Conservation (phyloP, 257 asterid genomes). For the Echites panduratus region DNA sequence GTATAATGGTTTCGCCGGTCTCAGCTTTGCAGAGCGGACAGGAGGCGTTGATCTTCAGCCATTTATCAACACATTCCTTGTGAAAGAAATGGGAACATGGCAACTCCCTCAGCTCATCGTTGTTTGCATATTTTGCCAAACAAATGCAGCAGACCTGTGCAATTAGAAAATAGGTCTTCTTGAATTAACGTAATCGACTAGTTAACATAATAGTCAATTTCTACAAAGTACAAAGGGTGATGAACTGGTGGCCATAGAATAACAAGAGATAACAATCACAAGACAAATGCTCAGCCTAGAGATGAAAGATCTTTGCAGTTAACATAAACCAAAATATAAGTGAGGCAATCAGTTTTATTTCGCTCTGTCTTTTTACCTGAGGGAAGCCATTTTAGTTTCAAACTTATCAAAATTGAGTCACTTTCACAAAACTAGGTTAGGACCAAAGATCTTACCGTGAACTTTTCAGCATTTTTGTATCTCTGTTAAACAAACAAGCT, state of each 20-base stretch:
- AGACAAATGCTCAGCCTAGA: neutral
- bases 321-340: neutral
- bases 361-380: neutral
- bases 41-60: slow-evolving; percentile 83
- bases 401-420: neutral
- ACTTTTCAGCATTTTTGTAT: neutral
- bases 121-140: slow-evolving; percentile 73
- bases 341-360: neutral
- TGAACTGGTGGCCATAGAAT: neutral
- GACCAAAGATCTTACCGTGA: neutral
- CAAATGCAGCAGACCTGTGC: slow-evolving; percentile 91
- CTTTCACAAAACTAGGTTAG: neutral
- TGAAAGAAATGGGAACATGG: slow-evolving; percentile 88
- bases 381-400: neutral
- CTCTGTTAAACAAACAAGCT: neutral
- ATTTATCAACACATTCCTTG: slow-evolving; percentile 92
- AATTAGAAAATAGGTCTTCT: neutral
- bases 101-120: slow-evolving; percentile 81
- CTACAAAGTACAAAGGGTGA: too few relatives aligned
- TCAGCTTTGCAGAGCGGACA: slow-evolving; percentile 97
- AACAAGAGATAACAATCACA: neutral
- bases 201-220: neutral
- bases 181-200: neutral
- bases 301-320: too few relatives aligned
- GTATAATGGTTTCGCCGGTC: slow-evolving; percentile 63